Percentiles rank a stretch among this genome's conserved stretches.
Conservation (phyloP, 345 rosid genomes). For the rapeseed (Brassica napus) region Da-Ae NC_063440.1:26803001-26803500, state of each 20-base stretch:
- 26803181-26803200: background rate
- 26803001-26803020: background rate
- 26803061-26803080: background rate
- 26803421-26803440: background rate
- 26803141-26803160: background rate
- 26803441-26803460: constrained; percentile 2
- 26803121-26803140: constrained; percentile 3
- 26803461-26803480: constrained; percentile 15
- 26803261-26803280: background rate
- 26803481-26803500: background rate
- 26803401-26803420: background rate
- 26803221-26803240: constrained; percentile 20
- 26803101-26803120: background rate
- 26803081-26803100: background rate
- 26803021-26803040: background rate
- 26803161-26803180: background rate
- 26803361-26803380: background rate
- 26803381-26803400: background rate
- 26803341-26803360: background rate
- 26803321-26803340: too few species aligned
- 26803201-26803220: background rate
- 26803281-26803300: too few species aligned
- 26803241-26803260: background rate
- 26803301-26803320: too few species aligned
- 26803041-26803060: background rate